phyloP scores from a whole-genome alignment of 345 rosid species.

The Aethionema arabicum region DNA sequence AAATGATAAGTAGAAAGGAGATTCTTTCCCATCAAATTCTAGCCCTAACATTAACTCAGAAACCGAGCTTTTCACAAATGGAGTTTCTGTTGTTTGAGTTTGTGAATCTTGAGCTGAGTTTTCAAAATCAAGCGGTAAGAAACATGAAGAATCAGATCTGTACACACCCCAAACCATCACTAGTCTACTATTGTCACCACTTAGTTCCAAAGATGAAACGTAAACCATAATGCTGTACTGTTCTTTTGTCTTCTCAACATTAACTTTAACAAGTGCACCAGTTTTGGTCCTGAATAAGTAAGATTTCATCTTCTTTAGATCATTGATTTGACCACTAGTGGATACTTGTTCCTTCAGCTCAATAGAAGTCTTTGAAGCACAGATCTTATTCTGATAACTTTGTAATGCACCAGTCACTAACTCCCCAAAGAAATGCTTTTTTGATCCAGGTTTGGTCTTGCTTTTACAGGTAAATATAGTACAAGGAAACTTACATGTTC shows the following conservation, averaged over 20 bases:
- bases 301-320: conserved; percentile 43
- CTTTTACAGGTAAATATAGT: conserved; percentile 29
- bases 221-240: conserved; percentile 55
- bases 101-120: conserved; percentile 38
- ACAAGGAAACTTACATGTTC: conserved; percentile 39
- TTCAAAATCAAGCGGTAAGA: conserved; percentile 49
- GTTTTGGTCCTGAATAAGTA: conserved; percentile 68
- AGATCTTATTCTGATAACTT: conserved; percentile 41
- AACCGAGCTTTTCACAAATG: conserved; percentile 45
- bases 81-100: conserved; percentile 44
- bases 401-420: conserved; percentile 23
- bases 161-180: conserved; percentile 66
- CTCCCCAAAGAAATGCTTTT: conserved; percentile 33
- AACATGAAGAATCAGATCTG: conserved; percentile 62
- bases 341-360: conserved; percentile 44
- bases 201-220: conserved; percentile 53
- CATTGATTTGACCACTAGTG: conserved; percentile 40
- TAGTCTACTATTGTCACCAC: conserved; percentile 39
- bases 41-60: conserved; percentile 50
- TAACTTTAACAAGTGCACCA: conserved; percentile 69
- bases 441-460: conserved; percentile 28
- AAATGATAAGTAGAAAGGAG: conserved; percentile 78
- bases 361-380: conserved; percentile 49
- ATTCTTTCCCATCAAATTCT: conserved; percentile 65
- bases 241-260: conserved; percentile 50